Percentiles rank a stretch among this genome's conserved stretches.
Evolutionary conservation across 176 grass and related monocot species (phyloP).

Genomic region (Oryza meridionalis): DNA sequence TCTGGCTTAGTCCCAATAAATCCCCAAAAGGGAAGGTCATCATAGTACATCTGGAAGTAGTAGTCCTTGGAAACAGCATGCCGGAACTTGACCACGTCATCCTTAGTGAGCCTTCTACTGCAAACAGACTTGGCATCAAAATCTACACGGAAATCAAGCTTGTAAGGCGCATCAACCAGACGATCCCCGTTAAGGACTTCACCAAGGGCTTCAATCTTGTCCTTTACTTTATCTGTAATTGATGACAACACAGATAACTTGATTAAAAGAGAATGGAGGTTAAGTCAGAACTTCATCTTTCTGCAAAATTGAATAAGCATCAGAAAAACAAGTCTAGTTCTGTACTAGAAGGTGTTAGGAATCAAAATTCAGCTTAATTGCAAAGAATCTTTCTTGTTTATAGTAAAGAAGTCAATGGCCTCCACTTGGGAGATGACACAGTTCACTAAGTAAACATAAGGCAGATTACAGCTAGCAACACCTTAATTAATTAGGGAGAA

Average conservation of each 20-base stretch:
- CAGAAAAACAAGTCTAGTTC: neutral
- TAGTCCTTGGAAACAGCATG: conserved; percentile 80
- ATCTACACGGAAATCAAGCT: conserved; percentile 69
- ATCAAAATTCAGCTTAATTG: neutral
- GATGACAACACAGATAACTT: neutral
- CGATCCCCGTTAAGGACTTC: conserved; percentile 94
- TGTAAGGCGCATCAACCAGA: conserved; percentile 89
- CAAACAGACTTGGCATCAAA: conserved; percentile 69
- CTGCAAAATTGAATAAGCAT: neutral
- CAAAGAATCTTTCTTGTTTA: neutral
- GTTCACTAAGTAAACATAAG: neutral
- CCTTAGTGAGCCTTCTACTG: conserved; percentile 64
- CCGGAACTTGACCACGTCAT: conserved; percentile 80
- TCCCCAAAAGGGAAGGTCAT: conserved; percentile 93
- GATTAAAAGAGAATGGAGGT: neutral
- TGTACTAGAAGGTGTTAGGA: neutral
- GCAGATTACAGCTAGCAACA: neutral
- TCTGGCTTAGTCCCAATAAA: conserved; percentile 86
- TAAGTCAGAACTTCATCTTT: neutral
- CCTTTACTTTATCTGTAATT: conserved; percentile 74
- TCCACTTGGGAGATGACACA: neutral
- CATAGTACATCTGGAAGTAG: conserved; percentile 99
- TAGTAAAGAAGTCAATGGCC: neutral
- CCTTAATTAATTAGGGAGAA: neutral
- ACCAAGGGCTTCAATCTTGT: conserved; percentile 86